A percentile compares a stretch with the other conserved stretches of the same genome.
These are phyloP conservation scores for Chimonanthus salicifolius DNA, from an alignment of 164 flowering plant species.

Conservation along the genomic window DNA sequence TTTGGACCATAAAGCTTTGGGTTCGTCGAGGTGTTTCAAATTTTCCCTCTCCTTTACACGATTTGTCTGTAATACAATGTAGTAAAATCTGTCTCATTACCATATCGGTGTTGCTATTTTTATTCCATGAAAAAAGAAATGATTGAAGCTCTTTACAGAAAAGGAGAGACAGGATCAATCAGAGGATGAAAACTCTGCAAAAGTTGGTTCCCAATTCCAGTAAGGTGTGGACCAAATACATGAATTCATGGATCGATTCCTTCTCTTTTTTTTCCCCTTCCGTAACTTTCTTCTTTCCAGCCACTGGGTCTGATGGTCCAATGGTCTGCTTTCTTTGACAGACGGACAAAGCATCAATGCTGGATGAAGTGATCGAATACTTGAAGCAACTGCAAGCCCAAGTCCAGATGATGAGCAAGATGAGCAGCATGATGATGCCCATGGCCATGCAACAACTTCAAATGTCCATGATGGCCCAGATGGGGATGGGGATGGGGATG, in stretches of 20 bases:
- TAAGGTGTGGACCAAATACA: conserved; percentile 45
- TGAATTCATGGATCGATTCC: background rate
- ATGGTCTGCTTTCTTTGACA: conserved; percentile 13
- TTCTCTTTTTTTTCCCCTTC: background rate
- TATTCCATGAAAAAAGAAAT: background rate
- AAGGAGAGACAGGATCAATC: conserved; percentile 89
- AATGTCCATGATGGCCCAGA: conserved; percentile 64
- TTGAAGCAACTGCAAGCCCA: conserved; percentile 82
- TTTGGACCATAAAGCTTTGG: too few species aligned
- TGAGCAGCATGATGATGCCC: conserved; percentile 68
- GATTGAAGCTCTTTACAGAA: conserved; percentile 35
- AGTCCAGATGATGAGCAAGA: conserved; percentile 53
- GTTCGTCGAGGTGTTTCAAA: too few species aligned
- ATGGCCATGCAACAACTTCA: conserved; percentile 71
- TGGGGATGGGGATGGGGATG: conserved; percentile 52
- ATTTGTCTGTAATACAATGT: too few species aligned
- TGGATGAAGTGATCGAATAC: conserved; percentile 87
- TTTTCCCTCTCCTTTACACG: too few species aligned
- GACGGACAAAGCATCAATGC: conserved; percentile 92
- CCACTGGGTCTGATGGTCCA: background rate
- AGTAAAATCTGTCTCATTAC: too few species aligned
- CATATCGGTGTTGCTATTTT: background rate
- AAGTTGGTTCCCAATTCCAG: conserved; percentile 86
- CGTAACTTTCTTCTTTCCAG: background rate
- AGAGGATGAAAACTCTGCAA: conserved; percentile 84